Percentiles rank a stretch among this genome's conserved stretches.
Evolutionary conservation across 345 rosid species (phyloP).

Genomic region (Linum trigynum): DNA sequence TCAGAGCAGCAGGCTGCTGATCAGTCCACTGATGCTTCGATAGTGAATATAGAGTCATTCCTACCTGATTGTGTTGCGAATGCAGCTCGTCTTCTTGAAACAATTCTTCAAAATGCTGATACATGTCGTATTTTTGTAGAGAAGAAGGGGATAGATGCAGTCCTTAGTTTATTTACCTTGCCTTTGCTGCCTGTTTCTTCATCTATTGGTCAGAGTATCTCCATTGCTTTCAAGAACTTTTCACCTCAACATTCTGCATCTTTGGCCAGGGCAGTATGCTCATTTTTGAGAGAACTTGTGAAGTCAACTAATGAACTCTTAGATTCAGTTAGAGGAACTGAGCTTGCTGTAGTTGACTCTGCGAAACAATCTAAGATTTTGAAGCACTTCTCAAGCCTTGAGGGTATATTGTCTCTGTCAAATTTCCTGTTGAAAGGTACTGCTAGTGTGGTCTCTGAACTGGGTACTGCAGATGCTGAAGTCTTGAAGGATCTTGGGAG

Average conservation of each 20-base stretch:
- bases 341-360: constrained; percentile 51
- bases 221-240: constrained; percentile 87
- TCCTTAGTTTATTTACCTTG: constrained; percentile 61
- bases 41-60: constrained; percentile 45
- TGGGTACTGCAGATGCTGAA: constrained; percentile 86
- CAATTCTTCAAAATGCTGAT: constrained; percentile 92
- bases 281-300: constrained; percentile 68
- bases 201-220: constrained; percentile 69
- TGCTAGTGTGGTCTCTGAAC: constrained; percentile 58
- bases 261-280: constrained; percentile 71
- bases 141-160: constrained; percentile 87
- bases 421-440: constrained; percentile 78
- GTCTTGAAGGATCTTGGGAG: constrained; percentile 73
- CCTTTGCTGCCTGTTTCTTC: constrained; percentile 76
- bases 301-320: constrained; percentile 48
- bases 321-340: constrained; percentile 47
- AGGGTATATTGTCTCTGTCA: constrained; percentile 65
- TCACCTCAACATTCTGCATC: constrained; percentile 81
- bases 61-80: constrained; percentile 79
- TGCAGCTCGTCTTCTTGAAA: constrained; percentile 82
- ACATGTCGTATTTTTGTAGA: constrained; percentile 86
- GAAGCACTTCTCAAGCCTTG: constrained; percentile 68
- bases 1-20: constrained; percentile 39
- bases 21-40: constrained; percentile 45
- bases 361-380: constrained; percentile 44